A percentile compares a stretch with the other conserved stretches of the same genome.
Conservation (phyloP, 2,329 filamentous ascomycete genomes). For the Fusarium palustre region DNA sequence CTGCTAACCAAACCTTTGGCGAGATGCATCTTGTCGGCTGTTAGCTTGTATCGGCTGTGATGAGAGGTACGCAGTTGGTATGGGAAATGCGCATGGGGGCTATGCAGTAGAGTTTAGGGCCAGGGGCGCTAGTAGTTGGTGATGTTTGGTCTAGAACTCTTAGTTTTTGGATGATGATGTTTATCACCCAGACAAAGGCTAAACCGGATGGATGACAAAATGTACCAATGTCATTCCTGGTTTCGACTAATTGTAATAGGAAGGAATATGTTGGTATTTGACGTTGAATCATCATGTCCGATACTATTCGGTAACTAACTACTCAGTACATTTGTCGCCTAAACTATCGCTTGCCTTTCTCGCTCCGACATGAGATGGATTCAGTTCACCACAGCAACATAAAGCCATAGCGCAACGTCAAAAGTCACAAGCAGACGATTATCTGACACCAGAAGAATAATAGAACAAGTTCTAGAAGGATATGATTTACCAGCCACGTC, state of each 20-base stretch:
- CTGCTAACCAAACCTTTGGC: not conserved
- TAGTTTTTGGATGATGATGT: not conserved
- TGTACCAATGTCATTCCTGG: not conserved
- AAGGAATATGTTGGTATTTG: too few relatives aligned
- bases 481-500: not conserved
- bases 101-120: not conserved
- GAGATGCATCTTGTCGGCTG: not conserved
- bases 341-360: not conserved
- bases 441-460: not conserved
- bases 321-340: not conserved
- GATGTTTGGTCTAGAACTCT: not conserved
- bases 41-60: not conserved
- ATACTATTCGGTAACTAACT: not conserved
- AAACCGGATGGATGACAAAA: not conserved
- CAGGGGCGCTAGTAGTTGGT: not conserved
- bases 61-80: not conserved
- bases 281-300: too few relatives aligned
- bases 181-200: too few relatives aligned
- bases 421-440: not conserved
- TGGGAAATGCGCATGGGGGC: not conserved
- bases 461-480: not conserved
- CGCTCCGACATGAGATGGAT: not conserved
- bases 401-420: not conserved
- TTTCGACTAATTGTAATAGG: not conserved
- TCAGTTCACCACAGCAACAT: too few relatives aligned